These are phyloP conservation scores for Albatrellus ellisii DNA, from an alignment of 768 basidiomycete species.

Conservation along the genomic window DNA sequence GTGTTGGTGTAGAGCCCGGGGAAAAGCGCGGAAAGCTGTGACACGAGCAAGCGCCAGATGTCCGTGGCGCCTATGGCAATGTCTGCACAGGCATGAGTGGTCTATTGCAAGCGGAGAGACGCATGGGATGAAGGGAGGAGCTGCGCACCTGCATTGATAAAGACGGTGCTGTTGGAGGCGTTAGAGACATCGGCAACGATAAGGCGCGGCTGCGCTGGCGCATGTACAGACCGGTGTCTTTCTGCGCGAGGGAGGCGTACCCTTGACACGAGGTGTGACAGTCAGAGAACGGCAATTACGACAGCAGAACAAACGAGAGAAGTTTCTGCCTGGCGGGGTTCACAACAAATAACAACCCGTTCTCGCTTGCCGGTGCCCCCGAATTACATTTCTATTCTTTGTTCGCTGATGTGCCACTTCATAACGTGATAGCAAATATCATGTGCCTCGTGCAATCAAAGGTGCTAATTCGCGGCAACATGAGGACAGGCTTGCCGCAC, in stretches of 20 bases:
- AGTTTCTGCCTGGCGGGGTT: too few species aligned
- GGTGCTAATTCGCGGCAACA: too few species aligned
- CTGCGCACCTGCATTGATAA: constrained; percentile 57
- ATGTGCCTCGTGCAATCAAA: too few species aligned
- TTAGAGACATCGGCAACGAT: constrained; percentile 51
- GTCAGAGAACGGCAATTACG: not conserved
- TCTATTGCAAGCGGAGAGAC: not conserved
- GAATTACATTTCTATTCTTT: too few species aligned
- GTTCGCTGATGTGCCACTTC: too few species aligned
- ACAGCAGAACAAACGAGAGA: not conserved
- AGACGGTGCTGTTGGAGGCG: constrained; percentile 49
- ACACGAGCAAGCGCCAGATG: constrained; percentile 54
- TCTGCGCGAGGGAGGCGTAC: constrained; percentile 52
- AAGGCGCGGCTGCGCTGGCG: constrained; percentile 67
- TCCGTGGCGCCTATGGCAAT: constrained; percentile 78
- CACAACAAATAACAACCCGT: too few species aligned
- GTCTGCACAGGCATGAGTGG: constrained; percentile 25
- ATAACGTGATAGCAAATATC: too few species aligned
- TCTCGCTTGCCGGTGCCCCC: too few species aligned
- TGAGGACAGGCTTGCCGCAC: too few species aligned
- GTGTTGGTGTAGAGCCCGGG: constrained; percentile 51
- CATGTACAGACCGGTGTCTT: constrained; percentile 68
- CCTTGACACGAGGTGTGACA: constrained; percentile 28
- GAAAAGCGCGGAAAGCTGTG: constrained; percentile 38
- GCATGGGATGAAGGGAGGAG: not conserved